Evolutionary conservation across 768 basidiomycete genomes (phyloP).

Genomic region (Russula vinacea): DNA sequence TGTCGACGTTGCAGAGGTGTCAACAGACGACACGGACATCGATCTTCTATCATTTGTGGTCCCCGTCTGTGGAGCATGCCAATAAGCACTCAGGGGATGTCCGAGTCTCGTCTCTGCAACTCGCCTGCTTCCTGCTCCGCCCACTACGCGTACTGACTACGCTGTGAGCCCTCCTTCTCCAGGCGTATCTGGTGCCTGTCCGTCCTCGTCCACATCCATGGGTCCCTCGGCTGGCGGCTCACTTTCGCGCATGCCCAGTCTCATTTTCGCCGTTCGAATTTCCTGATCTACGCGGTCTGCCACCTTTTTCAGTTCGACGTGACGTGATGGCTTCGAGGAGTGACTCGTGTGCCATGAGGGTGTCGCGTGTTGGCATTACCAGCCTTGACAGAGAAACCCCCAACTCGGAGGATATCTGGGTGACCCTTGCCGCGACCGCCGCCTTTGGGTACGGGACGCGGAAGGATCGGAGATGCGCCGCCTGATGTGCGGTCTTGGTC

Average conservation of each 20-base stretch:
- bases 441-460: conserved; percentile 81
- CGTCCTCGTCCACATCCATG: conserved; percentile 39
- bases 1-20: conserved; percentile 42
- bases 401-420: conserved; percentile 72
- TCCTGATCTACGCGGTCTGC: conserved; percentile 88
- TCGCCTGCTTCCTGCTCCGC: conserved; percentile 60
- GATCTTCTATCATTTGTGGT: conserved; percentile 49
- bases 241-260: conserved; percentile 52
- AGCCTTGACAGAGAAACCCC: conserved; percentile 69
- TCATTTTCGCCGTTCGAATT: conserved; percentile 63
- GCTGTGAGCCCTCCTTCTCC: conserved; percentile 65
- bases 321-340: conserved; percentile 68
- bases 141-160: conserved; percentile 41
- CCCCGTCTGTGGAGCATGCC: conserved; percentile 25
- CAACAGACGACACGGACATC: conserved; percentile 72
- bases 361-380: conserved; percentile 92
- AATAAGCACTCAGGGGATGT: conserved; percentile 6
- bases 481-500: conserved; percentile 74
- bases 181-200: conserved; percentile 44
- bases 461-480: conserved; percentile 81
- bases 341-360: conserved; percentile 67
- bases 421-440: conserved; percentile 69
- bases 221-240: conserved; percentile 40
- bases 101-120: conserved; percentile 29
- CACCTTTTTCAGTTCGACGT: conserved; percentile 82